Percentiles rank a stretch among this genome's conserved stretches.
These are phyloP conservation scores for Cystobasidium tubakii DNA, from an alignment of 768 basidiomycete genomes.

Conservation along the genomic window DNA sequence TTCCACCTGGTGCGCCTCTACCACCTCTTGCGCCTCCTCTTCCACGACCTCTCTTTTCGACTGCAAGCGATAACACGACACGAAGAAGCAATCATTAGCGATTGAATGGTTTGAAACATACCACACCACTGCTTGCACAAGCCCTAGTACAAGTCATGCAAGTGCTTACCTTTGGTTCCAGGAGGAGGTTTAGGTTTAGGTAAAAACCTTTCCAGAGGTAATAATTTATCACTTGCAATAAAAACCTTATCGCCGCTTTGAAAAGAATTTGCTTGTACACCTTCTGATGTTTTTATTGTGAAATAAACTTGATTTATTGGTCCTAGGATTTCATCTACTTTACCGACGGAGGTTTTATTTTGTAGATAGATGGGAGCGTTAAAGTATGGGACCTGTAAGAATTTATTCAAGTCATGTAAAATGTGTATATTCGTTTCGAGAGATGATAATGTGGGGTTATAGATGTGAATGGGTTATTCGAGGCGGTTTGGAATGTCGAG, in stretches of 20 bases:
- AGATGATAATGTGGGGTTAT: too few species aligned
- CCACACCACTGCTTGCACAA: conserved; percentile 40
- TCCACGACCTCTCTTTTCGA: conserved; percentile 49
- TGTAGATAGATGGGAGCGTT: conserved; percentile 96
- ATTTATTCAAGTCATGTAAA: background rate
- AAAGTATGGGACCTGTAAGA: conserved; percentile 72
- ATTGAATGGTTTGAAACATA: conserved; percentile 22
- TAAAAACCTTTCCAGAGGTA: conserved; percentile 92
- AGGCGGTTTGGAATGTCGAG: too few species aligned
- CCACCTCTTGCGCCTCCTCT: conserved; percentile 47
- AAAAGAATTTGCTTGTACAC: conserved; percentile 91
- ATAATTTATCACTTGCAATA: conserved; percentile 91
- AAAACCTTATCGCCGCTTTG: conserved; percentile 97
- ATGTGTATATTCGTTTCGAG: background rate
- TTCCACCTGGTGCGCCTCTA: conserved; percentile 47
- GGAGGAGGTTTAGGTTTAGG: conserved; percentile 74
- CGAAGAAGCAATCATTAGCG: conserved; percentile 16
- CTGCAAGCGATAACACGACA: conserved; percentile 39
- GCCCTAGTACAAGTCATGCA: conserved; percentile 47
- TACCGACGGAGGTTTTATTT: conserved; percentile 92
- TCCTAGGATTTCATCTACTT: conserved; percentile 98
- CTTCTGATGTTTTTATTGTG: conserved; percentile 92
- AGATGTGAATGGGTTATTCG: too few species aligned
- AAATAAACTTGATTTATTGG: conserved; percentile 97
- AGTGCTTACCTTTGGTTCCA: conserved; percentile 44